These are phyloP conservation scores for Aspergillus sp. DNA, from an alignment of 2,329 filamentous ascomycete species.

Conservation along the genomic window DNA sequence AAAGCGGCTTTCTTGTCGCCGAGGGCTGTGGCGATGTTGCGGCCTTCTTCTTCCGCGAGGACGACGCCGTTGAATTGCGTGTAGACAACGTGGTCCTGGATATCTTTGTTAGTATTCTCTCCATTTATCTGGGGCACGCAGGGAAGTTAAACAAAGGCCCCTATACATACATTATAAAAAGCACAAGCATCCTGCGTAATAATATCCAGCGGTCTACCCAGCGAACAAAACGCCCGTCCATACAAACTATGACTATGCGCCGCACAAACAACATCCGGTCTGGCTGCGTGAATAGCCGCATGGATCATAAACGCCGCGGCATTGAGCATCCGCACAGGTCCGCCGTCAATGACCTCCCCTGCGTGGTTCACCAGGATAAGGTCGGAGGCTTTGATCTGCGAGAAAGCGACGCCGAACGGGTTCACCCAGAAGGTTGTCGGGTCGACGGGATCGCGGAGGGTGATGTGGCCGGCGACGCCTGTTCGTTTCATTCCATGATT, in stretches of 20 bases:
- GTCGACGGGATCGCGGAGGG: conserved; percentile 60
- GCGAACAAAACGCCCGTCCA: conserved; percentile 45
- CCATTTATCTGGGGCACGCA: no score
- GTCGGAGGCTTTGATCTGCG: conserved; percentile 62
- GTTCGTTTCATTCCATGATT: background rate
- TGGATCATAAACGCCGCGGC: conserved; percentile 54
- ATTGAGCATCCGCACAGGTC: conserved; percentile 48
- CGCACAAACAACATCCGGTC: conserved; percentile 56
- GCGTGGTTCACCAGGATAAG: conserved; percentile 65
- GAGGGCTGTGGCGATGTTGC: conserved; percentile 50
- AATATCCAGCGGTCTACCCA: conserved; percentile 45
- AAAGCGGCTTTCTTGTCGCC: conserved; percentile 53
- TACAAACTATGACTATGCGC: conserved; percentile 58
- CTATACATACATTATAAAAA: conserved; percentile 38
- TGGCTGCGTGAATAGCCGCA: conserved; percentile 53
- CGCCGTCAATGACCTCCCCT: conserved; percentile 64
- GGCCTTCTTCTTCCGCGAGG: conserved; percentile 53
- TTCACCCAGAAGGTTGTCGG: conserved; percentile 66
- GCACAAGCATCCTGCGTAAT: conserved; percentile 47
- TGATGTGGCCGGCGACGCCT: conserved; percentile 65
- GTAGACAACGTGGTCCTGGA: conserved; percentile 52
- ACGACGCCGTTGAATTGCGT: conserved; percentile 55
- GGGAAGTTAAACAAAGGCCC: no score
- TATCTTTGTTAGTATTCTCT: no score
- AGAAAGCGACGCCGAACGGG: conserved; percentile 63